Conservation (phyloP, 108 stramenopile genomes). For the Fragilaria crotonensis region DNA sequence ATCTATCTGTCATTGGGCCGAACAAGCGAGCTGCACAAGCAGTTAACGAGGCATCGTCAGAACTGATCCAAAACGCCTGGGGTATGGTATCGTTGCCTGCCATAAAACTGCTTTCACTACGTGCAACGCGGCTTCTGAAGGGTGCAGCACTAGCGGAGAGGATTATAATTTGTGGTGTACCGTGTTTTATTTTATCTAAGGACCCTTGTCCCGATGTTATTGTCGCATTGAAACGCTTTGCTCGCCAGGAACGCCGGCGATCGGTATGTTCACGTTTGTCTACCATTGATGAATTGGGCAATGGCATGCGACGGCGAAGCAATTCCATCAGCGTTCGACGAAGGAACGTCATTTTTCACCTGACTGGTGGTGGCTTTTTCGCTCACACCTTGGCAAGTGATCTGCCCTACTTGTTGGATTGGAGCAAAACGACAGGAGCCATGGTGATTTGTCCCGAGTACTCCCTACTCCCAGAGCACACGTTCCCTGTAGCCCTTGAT, state of each 20-base stretch:
- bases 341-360: slow-evolving; percentile 69
- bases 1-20: slow-evolving; percentile 67
- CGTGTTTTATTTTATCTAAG: slow-evolving; percentile 64
- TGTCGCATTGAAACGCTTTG: slow-evolving; percentile 22
- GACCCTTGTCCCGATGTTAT: slow-evolving; percentile 43
- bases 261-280: slow-evolving; percentile 11
- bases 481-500: slow-evolving; percentile 59
- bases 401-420: slow-evolving; percentile 72
- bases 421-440: slow-evolving; percentile 62
- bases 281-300: slow-evolving; percentile 51
- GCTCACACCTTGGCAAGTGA: slow-evolving; percentile 80
- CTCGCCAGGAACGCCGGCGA: slow-evolving; percentile 17
- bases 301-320: background rate
- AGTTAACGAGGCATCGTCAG: slow-evolving; percentile 28
- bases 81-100: slow-evolving; percentile 73
- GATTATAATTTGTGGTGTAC: slow-evolving; percentile 58
- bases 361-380: slow-evolving; percentile 80
- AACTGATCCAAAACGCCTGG: slow-evolving; percentile 73
- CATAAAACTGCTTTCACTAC: slow-evolving; percentile 59
- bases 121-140: slow-evolving; percentile 65
- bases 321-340: slow-evolving; percentile 9
- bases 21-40: slow-evolving; percentile 37
- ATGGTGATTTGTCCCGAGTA: slow-evolving; percentile 82
- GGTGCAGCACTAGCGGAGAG: slow-evolving; percentile 75
- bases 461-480: slow-evolving; percentile 60